Conservation (phyloP, 164 flowering plant genomes). For the Akebia trifoliata region DNA sequence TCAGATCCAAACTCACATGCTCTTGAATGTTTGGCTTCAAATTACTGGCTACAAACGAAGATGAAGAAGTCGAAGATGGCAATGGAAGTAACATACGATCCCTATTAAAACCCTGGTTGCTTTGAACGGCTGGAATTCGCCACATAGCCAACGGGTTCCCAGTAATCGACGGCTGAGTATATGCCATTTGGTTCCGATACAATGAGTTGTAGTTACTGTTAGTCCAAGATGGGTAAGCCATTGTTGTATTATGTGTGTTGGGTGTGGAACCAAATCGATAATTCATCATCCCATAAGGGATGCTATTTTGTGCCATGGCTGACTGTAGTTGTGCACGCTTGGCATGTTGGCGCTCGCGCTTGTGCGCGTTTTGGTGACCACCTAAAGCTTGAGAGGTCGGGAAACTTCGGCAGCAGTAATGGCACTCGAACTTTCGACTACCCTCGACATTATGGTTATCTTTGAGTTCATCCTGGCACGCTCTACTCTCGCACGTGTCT, state of each 20-base stretch:
- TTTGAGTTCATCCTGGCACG: conserved; percentile 11
- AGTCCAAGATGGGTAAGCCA: conserved; percentile 24
- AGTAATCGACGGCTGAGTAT: conserved; percentile 37
- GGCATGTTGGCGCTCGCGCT: conserved; percentile 83
- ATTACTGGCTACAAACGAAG: conserved; percentile 18
- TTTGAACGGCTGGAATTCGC: conserved; percentile 53
- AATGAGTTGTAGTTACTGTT: conserved; percentile 17
- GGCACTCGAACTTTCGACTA: conserved; percentile 68
- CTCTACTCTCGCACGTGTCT: conserved; percentile 26
- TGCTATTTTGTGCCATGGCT: conserved; percentile 42
- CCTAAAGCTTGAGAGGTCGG: conserved; percentile 95
- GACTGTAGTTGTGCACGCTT: conserved; percentile 81
- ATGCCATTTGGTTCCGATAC: conserved; percentile 28
- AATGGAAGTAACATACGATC: conserved; percentile 16
- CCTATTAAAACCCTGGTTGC: conserved; percentile 17
- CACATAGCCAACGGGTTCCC: conserved; percentile 72
- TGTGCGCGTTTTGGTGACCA: conserved; percentile 97
- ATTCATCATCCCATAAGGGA: conserved; percentile 46
- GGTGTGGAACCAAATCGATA: conserved; percentile 24
- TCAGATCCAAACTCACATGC: conserved; percentile 94
- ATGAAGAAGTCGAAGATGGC: conserved; percentile 4
- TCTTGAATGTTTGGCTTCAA: conserved; percentile 44
- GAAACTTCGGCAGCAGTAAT: conserved; percentile 83
- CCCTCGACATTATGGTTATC: conserved; percentile 13
- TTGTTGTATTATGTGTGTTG: conserved; percentile 8